Base-by-base conservation (phyloP, 2,329 filamentous ascomycete genomes). In the Colletotrichum tofieldiae region DNA sequence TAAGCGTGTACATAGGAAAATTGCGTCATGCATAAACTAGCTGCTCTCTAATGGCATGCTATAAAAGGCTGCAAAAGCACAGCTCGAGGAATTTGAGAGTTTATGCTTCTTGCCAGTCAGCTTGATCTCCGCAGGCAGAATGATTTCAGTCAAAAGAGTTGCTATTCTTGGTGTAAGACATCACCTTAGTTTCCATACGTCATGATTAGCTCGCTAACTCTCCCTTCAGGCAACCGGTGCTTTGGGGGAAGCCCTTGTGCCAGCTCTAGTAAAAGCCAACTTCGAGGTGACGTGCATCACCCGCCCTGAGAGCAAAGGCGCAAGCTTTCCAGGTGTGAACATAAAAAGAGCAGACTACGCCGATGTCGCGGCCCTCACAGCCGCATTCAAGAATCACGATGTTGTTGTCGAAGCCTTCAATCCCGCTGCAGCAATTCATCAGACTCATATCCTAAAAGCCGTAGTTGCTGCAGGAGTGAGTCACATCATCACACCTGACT, bases 301-400 rank as follows among this genome's bases (percentile, higher is more conserved):
- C 6, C 60, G 66, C 1, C 26, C 54, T 1, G 32, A 7, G 2
- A 61, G 45, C 11, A 35, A 26, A 2, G 37, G 14, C 47, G 41
- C 0, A 12, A 35, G 0, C 20, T 20, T 6, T 84, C 84, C 4
- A 73, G 84, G 79, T 20, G 78, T 86, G 58, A 74, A 75, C 1
- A 75, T 83, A 35, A 81, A 79, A 12, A 77, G 74, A 23, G 77
- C 87, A 68, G 79, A 89, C 78, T 90, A 90, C 77, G 75, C 82
- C 16, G 80, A 87, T 20, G 78, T 82, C 4, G 73, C 77, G 0
- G 78, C 79, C 61, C 74, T 81, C 6, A 65, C 73, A 5, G n/a
- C 67, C 2, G 76, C 75, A 1, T 76, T 84, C 8, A 58, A 75
- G 41, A 77, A 75, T 32, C 82, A 84, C 60, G 78, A 82, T 4